Evolutionary conservation across 345 rosid genomes (phyloP), one percentile per base, ranked within the genome.

Genomic region (Syzygium oleosum): DNA sequence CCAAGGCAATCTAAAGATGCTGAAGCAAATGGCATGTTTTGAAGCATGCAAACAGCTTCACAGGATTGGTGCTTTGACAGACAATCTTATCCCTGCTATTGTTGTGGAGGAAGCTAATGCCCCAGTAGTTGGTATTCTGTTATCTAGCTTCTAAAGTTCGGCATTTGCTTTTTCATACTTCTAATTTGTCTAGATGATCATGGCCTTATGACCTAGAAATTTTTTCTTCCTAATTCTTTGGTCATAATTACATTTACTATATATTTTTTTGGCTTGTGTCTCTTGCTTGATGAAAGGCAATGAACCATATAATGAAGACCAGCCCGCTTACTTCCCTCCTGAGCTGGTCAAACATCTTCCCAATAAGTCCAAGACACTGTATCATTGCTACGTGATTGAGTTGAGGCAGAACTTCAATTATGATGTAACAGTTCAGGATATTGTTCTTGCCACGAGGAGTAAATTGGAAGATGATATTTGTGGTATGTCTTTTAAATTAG

Each of bases 11-110:
- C 2, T 23, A 59, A 92, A 90, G 83, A 84, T 43, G 85, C 61
- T 94, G 87, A 96, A 93, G 93, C 93, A 94, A 90, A 92, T 87
- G 91, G 96, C 93, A 51, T 98, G 98, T 88, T 94, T 98, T 84
- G 92, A 96, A 95, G 98, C 98, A 73, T 96, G 99, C 94, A 94
- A 91, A 90, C 88, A 93, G 87, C 96, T 98, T 46, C 95, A 98
- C 61, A 3, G 51, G 88, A 85, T 88, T 90, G 97, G 98, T 55
- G 96, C 98, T 89, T 91, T 98, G 87, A 95, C 94, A 17, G 98
- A 96, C 93, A 55, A 96, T 87, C 98, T 96, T 87, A 93, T 98
- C 86, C 99, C 98, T 55, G 96, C 94, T 88, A 94, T 91, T 89
- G 92, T 94, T 61, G 86, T 79, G 84, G 98, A 93, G 90, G 96